phyloP scores from a whole-genome alignment of 805 yeast genomes.

The Torulaspora gathmanii region DNA sequence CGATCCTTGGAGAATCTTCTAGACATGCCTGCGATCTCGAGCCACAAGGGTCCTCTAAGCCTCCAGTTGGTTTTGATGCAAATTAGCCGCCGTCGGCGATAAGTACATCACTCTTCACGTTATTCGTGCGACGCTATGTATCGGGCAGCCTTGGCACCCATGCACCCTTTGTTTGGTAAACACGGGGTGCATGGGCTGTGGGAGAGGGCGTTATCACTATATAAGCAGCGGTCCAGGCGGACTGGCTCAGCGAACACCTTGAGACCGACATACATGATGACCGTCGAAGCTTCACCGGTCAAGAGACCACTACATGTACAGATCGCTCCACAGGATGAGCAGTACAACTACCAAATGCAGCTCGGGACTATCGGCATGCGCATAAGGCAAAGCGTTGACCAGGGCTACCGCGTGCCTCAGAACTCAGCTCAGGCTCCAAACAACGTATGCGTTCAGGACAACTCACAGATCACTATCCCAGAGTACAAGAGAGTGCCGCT shows the following conservation, averaged over 20 bases:
- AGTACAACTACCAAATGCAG: constrained; percentile 32
- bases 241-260: not conserved
- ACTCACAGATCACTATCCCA: constrained; percentile 26
- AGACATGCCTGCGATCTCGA: too few species aligned
- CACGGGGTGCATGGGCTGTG: constrained; percentile 5
- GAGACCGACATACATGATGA: not conserved
- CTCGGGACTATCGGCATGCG: constrained; percentile 65
- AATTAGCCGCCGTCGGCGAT: too few species aligned
- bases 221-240: too few species aligned
- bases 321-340: constrained; percentile 23
- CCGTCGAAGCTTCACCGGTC: constrained; percentile 27
- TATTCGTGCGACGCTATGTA: too few species aligned
- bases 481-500: constrained; percentile 37
- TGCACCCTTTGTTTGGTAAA: constrained; percentile 14
- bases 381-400: constrained; percentile 59
- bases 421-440: constrained; percentile 3
- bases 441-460: constrained; percentile 22
- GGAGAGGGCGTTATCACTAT: not conserved
- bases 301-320: constrained; percentile 35
- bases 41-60: too few species aligned
- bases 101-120: too few species aligned
- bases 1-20: too few species aligned
- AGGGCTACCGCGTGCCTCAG: constrained; percentile 45
- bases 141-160: constrained; percentile 9
- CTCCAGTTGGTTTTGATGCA: too few species aligned